A percentile compares a stretch with the other conserved stretches of the same genome.
phyloP scores from a whole-genome alignment of 2,329 filamentous ascomycete genomes.

The Botrytis cinerea region DNA sequence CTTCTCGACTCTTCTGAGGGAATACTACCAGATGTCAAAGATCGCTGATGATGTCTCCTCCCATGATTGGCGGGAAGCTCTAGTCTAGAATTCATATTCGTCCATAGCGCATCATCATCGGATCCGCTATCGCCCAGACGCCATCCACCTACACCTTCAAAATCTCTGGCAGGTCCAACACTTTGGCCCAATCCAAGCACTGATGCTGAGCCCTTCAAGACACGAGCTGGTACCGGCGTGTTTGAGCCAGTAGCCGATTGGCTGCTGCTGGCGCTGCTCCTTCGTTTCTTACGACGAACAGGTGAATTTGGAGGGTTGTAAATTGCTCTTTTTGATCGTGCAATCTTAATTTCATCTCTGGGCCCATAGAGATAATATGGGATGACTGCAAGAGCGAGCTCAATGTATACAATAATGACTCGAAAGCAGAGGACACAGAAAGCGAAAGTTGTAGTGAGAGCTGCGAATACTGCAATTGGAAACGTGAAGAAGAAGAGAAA shows the following conservation, averaged over 20 bases:
- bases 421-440: constrained; percentile 62
- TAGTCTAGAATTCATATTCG: constrained; percentile 54
- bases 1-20: constrained; percentile 30
- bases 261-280: constrained; percentile 39
- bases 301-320: constrained; percentile 21
- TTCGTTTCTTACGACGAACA: constrained; percentile 28
- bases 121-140: constrained; percentile 45
- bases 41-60: constrained; percentile 49
- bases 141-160: constrained; percentile 62
- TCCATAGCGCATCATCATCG: constrained; percentile 49
- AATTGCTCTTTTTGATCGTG: constrained; percentile 9
- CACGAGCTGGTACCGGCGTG: constrained; percentile 36
- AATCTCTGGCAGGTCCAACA: constrained; percentile 56
- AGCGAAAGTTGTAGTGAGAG: constrained; percentile 62
- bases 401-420: constrained; percentile 62
- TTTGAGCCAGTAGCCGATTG: constrained; percentile 32
- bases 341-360: constrained; percentile 4
- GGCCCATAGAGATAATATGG: constrained; percentile 53
- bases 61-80: constrained; percentile 50
- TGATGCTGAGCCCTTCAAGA: constrained; percentile 24
- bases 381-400: constrained; percentile 59
- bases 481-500: constrained; percentile 63
- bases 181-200: constrained; percentile 49
- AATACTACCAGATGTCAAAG: constrained; percentile 38
- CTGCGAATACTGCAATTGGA: constrained; percentile 63